A percentile compares a stretch with the other conserved stretches of the same genome.
phyloP scores from a whole-genome alignment of 2,329 filamentous ascomycete species.

The Massarina eburnea region DNA sequence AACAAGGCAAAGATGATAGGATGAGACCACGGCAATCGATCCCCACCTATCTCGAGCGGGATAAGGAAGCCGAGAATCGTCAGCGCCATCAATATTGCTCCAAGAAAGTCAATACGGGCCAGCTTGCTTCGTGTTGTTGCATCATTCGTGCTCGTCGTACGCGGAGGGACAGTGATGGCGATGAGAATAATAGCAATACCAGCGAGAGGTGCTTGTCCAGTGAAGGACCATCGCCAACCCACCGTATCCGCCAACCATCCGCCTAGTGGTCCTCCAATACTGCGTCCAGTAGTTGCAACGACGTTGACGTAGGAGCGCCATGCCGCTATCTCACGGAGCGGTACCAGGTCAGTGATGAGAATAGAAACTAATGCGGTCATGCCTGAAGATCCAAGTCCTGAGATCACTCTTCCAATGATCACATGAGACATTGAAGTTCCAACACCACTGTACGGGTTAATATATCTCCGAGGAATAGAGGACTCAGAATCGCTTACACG shows the following conservation, averaged over 20 bases:
- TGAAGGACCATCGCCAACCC: conserved; percentile 68
- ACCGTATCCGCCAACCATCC: conserved; percentile 63
- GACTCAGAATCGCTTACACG: conserved; percentile 2
- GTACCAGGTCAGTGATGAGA: conserved; percentile 54
- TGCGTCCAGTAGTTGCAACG: conserved; percentile 52
- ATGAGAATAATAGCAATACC: conserved; percentile 54
- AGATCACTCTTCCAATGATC: conserved; percentile 57
- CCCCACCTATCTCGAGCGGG: conserved; percentile 53
- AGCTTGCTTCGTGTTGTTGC: conserved; percentile 33
- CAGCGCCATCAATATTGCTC: conserved; percentile 50
- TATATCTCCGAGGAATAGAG: background rate
- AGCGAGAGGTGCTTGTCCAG: conserved; percentile 60
- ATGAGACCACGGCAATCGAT: conserved; percentile 44
- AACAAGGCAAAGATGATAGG: conserved; percentile 38
- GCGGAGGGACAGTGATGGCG: conserved; percentile 23
- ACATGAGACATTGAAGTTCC: conserved; percentile 15
- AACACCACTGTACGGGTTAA: conserved; percentile 8
- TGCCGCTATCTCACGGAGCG: conserved; percentile 50
- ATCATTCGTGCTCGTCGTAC: conserved; percentile 3
- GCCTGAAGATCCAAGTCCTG: conserved; percentile 67
- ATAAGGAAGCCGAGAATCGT: conserved; percentile 50
- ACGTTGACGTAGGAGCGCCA: conserved; percentile 57
- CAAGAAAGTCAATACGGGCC: conserved; percentile 61
- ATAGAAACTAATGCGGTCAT: conserved; percentile 54
- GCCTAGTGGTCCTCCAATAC: conserved; percentile 58